A percentile compares a stretch with the other conserved stretches of the same genome.
Conservation (phyloP, 768 basidiomycete species). For the Mycena alexandri region DNA sequence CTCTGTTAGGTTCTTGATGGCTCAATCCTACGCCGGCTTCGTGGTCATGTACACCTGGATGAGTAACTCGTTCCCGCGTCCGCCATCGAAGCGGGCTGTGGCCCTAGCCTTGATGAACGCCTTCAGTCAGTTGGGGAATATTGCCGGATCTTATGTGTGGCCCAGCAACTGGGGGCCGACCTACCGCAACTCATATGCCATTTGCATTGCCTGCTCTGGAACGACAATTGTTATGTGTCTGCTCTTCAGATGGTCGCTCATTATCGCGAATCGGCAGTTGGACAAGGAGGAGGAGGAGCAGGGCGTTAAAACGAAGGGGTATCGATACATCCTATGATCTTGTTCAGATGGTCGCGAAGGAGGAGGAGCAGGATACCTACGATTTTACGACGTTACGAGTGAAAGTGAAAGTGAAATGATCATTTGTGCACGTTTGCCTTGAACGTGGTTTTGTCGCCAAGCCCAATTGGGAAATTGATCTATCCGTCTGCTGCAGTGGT, state of each 20-base stretch:
- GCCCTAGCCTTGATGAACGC: constrained; percentile 84
- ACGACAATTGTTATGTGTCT: constrained; percentile 66
- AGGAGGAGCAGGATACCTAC: no score
- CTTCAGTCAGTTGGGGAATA: constrained; percentile 84
- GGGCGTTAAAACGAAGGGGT: constrained; percentile 58
- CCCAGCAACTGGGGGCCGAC: constrained; percentile 75
- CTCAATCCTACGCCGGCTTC: constrained; percentile 75
- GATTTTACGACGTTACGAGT: no score
- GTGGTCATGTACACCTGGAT: constrained; percentile 65
- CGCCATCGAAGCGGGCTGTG: constrained; percentile 81
- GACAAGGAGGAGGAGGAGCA: constrained; percentile 53
- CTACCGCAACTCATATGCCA: constrained; percentile 76
- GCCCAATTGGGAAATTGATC: constrained; percentile 21
- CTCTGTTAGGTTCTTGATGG: constrained; percentile 73
- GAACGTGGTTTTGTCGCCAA: no score
- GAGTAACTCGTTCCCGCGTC: constrained; percentile 71
- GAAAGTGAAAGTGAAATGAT: no score
- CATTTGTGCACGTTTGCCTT: no score
- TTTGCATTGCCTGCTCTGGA: constrained; percentile 74
- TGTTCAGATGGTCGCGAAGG: neutral
- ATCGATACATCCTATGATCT: constrained; percentile 64
- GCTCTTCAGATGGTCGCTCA: constrained; percentile 59
- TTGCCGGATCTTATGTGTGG: constrained; percentile 77
- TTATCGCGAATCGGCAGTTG: constrained; percentile 52
- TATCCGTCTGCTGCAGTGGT: neutral